phyloP scores from a whole-genome alignment of 257 asterid species.

The Euphrasia confusa region DNA sequence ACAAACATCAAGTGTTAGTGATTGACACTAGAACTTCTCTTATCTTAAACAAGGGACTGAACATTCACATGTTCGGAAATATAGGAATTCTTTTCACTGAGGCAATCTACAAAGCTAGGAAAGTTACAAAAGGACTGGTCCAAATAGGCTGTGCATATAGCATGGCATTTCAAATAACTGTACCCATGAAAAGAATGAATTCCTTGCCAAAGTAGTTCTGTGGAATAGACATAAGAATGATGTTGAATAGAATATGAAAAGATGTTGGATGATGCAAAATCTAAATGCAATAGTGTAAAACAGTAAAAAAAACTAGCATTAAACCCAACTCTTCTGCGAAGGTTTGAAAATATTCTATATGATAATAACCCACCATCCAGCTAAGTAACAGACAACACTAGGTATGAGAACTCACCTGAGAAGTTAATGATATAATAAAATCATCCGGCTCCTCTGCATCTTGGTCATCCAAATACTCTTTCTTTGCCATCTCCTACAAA shows the following conservation, averaged over 20 bases:
- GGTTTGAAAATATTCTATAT: conserved; percentile 13
- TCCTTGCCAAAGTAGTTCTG: not conserved
- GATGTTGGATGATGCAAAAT: conserved; percentile 1
- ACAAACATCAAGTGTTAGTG: not conserved
- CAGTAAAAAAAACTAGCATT: not conserved
- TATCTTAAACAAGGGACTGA: not conserved
- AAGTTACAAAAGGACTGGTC: conserved; percentile 3
- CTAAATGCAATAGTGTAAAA: not conserved
- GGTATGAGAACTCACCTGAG: conserved; percentile 57
- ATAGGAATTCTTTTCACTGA: not conserved
- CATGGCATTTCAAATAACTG: conserved; percentile 1
- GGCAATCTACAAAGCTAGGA: not conserved
- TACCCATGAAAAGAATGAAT: not conserved
- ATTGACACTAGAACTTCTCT: not conserved
- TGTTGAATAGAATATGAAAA: not conserved
- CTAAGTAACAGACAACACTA: conserved; percentile 20
- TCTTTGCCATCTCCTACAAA: conserved; percentile 77
- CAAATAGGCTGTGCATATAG: conserved; percentile 7
- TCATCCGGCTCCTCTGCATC: conserved; percentile 99
- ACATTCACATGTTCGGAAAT: conserved; percentile 14
- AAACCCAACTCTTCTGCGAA: conserved; percentile 8
- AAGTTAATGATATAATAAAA: conserved; percentile 79
- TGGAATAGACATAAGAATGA: conserved; percentile 9
- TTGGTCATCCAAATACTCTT: conserved; percentile 91
- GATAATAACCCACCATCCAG: conserved; percentile 6